phyloP scores from a whole-genome alignment of 352 stramenopile species.

The Pythium rhizo-oryzae region DNA sequence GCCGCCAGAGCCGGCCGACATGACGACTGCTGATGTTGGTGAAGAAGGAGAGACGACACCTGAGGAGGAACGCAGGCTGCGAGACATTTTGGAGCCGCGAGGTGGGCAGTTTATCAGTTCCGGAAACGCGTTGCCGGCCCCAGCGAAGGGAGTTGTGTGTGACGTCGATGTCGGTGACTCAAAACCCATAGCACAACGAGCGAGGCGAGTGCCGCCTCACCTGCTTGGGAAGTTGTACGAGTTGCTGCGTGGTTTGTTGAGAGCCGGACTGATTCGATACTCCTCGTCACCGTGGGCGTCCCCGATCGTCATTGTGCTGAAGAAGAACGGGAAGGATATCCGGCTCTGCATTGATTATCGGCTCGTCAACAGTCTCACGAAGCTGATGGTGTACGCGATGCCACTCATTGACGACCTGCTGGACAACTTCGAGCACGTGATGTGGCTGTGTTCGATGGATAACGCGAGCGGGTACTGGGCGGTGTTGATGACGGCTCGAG shows the following conservation, averaged over 20 bases:
- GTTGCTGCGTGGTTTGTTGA: constrained; percentile 28
- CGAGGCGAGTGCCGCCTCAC: constrained; percentile 14
- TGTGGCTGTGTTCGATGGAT: too few relatives aligned
- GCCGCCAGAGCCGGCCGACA: constrained; percentile 6
- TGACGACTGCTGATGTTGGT: constrained; percentile 29
- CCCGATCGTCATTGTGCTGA: too few relatives aligned
- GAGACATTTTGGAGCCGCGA: constrained; percentile 18
- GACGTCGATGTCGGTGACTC: constrained; percentile 32
- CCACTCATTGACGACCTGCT: too few relatives aligned
- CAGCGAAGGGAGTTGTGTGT: too few relatives aligned
- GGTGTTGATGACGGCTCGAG: too few relatives aligned
- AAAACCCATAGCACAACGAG: constrained; percentile 21
- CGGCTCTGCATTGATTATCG: too few relatives aligned
- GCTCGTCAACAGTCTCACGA: too few relatives aligned
- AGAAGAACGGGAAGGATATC: too few relatives aligned
- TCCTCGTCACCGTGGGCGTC: too few relatives aligned
- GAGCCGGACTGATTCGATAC: constrained; percentile 7
- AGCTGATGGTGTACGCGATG: too few relatives aligned
- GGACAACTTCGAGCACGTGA: too few relatives aligned
- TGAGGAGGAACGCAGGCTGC: constrained; percentile 19
- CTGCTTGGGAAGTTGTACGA: constrained; percentile 24
- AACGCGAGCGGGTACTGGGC: too few relatives aligned
- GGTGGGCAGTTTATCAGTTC: constrained; percentile 24
- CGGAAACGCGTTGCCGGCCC: constrained; percentile 22
- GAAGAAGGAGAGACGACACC: constrained; percentile 5